Base-by-base conservation (phyloP, 441 rosid genomes). In the Gossypium schwendimanii region DNA sequence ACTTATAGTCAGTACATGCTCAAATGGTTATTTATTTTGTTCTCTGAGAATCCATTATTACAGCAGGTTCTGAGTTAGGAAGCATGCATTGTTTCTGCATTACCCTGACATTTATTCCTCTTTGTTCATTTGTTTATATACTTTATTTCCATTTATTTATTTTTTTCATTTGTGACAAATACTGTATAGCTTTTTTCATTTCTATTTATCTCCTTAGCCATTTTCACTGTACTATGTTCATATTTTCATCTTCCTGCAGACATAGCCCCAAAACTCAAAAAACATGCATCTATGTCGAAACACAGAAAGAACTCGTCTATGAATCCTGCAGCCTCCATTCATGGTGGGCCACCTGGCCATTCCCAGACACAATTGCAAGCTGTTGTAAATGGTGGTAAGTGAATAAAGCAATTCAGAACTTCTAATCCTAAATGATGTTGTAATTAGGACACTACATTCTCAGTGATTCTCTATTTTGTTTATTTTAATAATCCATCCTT, bases 321-420 rank as follows among this genome's bases (percentile, higher is more conserved):
- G 49, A 47, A 41, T 6, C 66, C 65, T n/a, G 20, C 36, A 54
- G 21, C 44, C 41, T 36, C 54, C 59, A 72, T 24, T n/a, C 14
- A 28, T 15, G 15, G 41, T 53, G 55, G 41, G 28, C 62, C 64
- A 49, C 15, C 77, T 5, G 33, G 52, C 23, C 65, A 74, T 55
- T 49, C 67, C 33, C 63, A 69, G 15, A 39, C 58, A 2, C 70
- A 67, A 54, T 45, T 68, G 69, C 77, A 59, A 9, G 50, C 69
- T 74, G 77, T 26, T 45, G 52, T 45, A 18, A 60, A 59, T 59
- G 63, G 60, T 47, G 70, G 76, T 53, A 65, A 12, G 49, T 1
- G 15, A 63, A 18, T 6, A 44, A 18, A 28, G 31, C 3, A 17
- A 47, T 49, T 72, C 23, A 59, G 9, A 70, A 54, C 14, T 17